Conservation (phyloP, 1,284 basidiomycete genomes). For the Ustilago sp. region DNA sequence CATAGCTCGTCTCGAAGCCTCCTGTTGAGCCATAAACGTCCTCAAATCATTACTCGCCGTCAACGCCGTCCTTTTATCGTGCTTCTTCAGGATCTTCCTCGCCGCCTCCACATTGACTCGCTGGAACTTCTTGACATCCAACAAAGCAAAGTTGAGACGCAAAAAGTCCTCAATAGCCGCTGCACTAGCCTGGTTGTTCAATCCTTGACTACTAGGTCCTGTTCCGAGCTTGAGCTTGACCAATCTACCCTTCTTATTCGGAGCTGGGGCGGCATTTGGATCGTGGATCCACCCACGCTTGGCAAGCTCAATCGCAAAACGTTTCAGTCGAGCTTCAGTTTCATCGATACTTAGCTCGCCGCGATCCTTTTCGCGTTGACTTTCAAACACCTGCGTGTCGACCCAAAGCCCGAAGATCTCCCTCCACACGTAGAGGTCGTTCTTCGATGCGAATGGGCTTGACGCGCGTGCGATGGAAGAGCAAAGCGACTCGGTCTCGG, state of each 20-base stretch:
- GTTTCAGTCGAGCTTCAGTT: conserved; percentile 78
- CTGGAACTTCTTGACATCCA: conserved; percentile 85
- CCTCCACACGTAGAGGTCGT: conserved; percentile 90
- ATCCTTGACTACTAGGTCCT: conserved; percentile 43
- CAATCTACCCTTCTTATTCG: conserved; percentile 37
- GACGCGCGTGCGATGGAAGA: conserved; percentile 71
- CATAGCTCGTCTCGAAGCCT: conserved; percentile 40
- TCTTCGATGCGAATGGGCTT: conserved; percentile 69
- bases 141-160: conserved; percentile 81
- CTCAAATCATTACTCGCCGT: conserved; percentile 70
- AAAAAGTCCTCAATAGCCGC: conserved; percentile 79
- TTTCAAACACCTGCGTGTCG: conserved; percentile 88
- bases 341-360: conserved; percentile 82
- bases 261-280: conserved; percentile 25
- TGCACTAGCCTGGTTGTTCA: conserved; percentile 53
- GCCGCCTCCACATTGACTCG: conserved; percentile 85
- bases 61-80: conserved; percentile 82
- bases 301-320: conserved; percentile 79
- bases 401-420: conserved; percentile 90
- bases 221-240: conserved; percentile 57
- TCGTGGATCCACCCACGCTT: conserved; percentile 69
- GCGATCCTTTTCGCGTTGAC: conserved; percentile 77
- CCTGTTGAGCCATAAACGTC: conserved; percentile 60
- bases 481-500: conserved; percentile 76
- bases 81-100: conserved; percentile 83